These are phyloP conservation scores for Elsinoe perseae DNA, from an alignment of 2,329 filamentous ascomycete species.

Conservation along the genomic window DNA sequence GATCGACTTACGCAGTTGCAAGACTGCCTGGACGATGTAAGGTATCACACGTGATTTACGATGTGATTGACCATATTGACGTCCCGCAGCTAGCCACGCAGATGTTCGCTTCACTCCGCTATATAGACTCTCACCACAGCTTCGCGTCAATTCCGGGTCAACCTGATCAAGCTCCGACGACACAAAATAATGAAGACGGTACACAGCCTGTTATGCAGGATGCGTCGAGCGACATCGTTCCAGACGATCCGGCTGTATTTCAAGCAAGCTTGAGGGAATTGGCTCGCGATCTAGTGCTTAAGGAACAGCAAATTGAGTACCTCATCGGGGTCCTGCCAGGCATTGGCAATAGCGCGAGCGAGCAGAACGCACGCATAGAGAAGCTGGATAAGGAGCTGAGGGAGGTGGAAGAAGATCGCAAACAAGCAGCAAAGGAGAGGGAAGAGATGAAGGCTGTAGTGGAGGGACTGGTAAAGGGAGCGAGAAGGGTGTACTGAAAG, in stretches of 20 bases:
- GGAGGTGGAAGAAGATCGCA: slow-evolving; percentile 35
- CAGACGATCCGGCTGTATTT: slow-evolving; percentile 57
- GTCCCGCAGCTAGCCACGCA: slow-evolving; percentile 37
- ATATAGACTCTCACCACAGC: slow-evolving; percentile 37
- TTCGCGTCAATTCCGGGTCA: slow-evolving; percentile 38
- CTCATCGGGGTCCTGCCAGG: slow-evolving; percentile 69
- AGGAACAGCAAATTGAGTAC: slow-evolving; percentile 75
- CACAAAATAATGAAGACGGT: slow-evolving; percentile 19
- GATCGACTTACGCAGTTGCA: slow-evolving; percentile 78
- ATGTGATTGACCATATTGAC: slow-evolving; percentile 1
- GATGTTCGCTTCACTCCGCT: slow-evolving; percentile 40
- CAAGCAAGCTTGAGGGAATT: slow-evolving; percentile 62
- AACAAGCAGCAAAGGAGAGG: slow-evolving; percentile 36
- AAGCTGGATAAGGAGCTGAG: slow-evolving; percentile 38
- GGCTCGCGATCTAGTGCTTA: slow-evolving; percentile 66
- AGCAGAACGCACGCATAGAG: slow-evolving; percentile 57
- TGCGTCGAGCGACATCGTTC: slow-evolving; percentile 41
- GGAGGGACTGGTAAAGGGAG: slow-evolving; percentile 40
- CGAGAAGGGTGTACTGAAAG: slow-evolving; percentile 28
- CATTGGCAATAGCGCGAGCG: slow-evolving; percentile 66
- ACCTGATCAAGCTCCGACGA: slow-evolving; percentile 27
- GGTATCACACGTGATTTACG: slow-evolving; percentile 14
- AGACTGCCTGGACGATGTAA: slow-evolving; percentile 73
- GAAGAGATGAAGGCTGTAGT: slow-evolving; percentile 38
- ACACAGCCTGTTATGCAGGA: slow-evolving; percentile 16